Percentiles rank a stretch among this genome's conserved stretches.
These are phyloP conservation scores for Kodamaea sp. DNA, from an alignment of 1,139 yeast genomes.

Conservation along the genomic window DNA sequence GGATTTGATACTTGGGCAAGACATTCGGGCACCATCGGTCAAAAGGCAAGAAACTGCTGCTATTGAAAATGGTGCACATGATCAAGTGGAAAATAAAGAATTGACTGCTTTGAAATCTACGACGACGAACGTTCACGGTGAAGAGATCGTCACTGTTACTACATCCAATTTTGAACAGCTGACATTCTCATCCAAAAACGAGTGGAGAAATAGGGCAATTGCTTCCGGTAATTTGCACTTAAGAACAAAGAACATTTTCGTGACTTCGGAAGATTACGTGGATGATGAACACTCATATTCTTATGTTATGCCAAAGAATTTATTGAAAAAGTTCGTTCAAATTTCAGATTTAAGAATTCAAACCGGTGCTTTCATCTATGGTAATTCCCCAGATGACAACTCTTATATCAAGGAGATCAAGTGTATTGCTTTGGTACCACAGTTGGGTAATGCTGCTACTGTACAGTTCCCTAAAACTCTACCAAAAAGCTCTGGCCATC, in stretches of 20 bases:
- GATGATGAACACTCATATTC: conserved; percentile 53
- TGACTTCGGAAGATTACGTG: conserved; percentile 46
- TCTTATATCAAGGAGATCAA: conserved; percentile 73
- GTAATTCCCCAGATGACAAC: conserved; percentile 72
- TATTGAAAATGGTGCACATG: conserved; percentile 56
- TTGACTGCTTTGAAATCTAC: conserved; percentile 81
- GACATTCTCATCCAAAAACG: conserved; percentile 79
- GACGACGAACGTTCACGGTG: conserved; percentile 93
- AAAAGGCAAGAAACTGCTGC: conserved; percentile 78
- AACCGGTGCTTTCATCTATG: conserved; percentile 80
- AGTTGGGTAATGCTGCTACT: conserved; percentile 70
- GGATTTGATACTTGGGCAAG: conserved; percentile 93
- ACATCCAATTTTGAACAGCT: conserved; percentile 88
- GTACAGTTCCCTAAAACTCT: conserved; percentile 59
- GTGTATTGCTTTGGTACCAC: conserved; percentile 83
- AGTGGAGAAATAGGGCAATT: conserved; percentile 90
- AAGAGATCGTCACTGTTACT: conserved; percentile 90
- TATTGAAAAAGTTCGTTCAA: conserved; percentile 74
- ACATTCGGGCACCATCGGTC: conserved; percentile 84
- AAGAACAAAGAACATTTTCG: conserved; percentile 76
- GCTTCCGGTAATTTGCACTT: conserved; percentile 72
- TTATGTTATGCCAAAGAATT: conserved; percentile 78
- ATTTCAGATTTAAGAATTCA: conserved; percentile 82
- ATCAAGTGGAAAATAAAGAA: conserved; percentile 34
- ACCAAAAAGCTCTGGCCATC: conserved; percentile 42